Conservation (phyloP, 805 yeast genomes). For the Lipomyces anomalus region DNA sequence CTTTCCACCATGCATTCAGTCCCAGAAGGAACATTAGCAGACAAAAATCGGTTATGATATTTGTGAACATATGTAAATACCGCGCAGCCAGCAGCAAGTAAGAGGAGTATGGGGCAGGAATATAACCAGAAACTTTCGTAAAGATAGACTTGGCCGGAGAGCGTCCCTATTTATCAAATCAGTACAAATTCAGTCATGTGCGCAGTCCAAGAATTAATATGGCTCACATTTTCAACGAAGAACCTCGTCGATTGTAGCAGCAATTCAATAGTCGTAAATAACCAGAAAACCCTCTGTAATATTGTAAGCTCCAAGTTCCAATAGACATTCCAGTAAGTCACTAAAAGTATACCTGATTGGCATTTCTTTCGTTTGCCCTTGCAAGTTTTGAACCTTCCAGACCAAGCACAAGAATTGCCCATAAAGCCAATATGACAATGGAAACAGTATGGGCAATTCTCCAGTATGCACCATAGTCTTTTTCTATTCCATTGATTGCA, state of each 20-base stretch:
- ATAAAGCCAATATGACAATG: not conserved
- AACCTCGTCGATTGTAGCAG: constrained; percentile 17
- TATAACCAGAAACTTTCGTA: constrained; percentile 17
- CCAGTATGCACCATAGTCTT: not conserved
- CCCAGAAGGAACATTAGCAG: constrained; percentile 21
- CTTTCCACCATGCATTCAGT: constrained; percentile 13
- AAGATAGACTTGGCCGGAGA: constrained; percentile 25
- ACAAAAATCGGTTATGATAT: constrained; percentile 22
- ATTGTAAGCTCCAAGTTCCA: too few relatives aligned
- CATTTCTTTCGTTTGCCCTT: not conserved
- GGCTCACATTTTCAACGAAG: constrained; percentile 16
- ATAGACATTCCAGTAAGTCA: too few relatives aligned
- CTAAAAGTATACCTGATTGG: not conserved
- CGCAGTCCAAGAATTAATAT: not conserved
- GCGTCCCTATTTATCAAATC: constrained; percentile 15
- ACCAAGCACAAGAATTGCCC: not conserved
- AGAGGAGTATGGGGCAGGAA: constrained; percentile 25
- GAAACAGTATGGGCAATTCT: not conserved
- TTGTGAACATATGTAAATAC: constrained; percentile 18
- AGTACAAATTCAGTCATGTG: not conserved
- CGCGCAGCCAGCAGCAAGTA: constrained; percentile 22
- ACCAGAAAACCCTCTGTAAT: constrained; percentile 19
- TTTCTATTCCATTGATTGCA: too few relatives aligned
- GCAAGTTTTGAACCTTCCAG: not conserved
- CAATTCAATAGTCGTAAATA: constrained; percentile 16